phyloP scores from a whole-genome alignment of 2,329 filamentous ascomycete species.

The Gaeumannomyces sp. region DNA sequence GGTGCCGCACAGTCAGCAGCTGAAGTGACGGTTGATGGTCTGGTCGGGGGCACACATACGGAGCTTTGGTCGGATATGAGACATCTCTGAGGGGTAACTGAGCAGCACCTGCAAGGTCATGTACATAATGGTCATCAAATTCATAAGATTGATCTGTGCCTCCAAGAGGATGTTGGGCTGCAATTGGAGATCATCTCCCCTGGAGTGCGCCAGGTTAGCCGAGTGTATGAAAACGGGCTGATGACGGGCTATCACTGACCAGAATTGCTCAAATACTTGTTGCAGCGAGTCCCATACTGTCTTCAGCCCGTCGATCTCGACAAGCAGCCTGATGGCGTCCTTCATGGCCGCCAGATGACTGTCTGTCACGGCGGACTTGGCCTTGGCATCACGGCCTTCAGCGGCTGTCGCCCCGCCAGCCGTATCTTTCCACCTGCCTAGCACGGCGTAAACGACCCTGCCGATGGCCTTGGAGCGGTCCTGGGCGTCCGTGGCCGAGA shows the following conservation, averaged over 20 bases:
- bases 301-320: constrained; percentile 43
- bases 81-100: constrained; percentile 44
- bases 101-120: constrained; percentile 48
- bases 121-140: constrained; percentile 22
- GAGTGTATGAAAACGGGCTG: background rate
- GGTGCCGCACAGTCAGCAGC: background rate
- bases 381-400: constrained; percentile 31
- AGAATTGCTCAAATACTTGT: constrained; percentile 44
- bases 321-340: constrained; percentile 44
- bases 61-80: constrained; percentile 40
- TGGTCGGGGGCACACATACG: constrained; percentile 31
- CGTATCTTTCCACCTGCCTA: constrained; percentile 66
- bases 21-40: background rate
- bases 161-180: constrained; percentile 38
- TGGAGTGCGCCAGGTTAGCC: constrained; percentile 17
- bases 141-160: constrained; percentile 38
- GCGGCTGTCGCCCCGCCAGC: constrained; percentile 41
- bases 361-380: constrained; percentile 45
- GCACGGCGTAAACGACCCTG: constrained; percentile 53
- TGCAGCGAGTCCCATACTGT: constrained; percentile 46
- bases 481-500: constrained; percentile 36
- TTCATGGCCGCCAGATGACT: constrained; percentile 55
- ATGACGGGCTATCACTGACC: constrained; percentile 30
- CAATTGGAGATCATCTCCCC: constrained; percentile 40
- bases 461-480: constrained; percentile 48